Conservation (phyloP, 495 filamentous ascomycete genomes). For the Penicillium silybi region DNA sequence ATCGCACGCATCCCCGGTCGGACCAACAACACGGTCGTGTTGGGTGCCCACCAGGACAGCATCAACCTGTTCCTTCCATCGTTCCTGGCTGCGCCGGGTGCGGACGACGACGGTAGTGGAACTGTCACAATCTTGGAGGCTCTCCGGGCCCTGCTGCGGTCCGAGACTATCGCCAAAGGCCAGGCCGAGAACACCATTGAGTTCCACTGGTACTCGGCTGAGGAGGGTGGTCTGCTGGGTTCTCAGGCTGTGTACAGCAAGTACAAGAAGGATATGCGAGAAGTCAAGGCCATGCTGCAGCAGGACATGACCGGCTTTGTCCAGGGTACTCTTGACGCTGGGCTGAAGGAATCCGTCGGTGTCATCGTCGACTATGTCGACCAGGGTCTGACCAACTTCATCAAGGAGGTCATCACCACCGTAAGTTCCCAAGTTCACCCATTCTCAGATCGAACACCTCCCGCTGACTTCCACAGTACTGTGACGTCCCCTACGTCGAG, state of each 20-base stretch:
- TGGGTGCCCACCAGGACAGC: slow-evolving; percentile 75
- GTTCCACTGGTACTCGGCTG: slow-evolving; percentile 94
- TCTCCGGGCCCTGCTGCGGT: slow-evolving; percentile 58
- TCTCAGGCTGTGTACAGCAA: slow-evolving; percentile 79
- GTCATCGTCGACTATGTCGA: slow-evolving; percentile 95
- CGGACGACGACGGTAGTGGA: slow-evolving; percentile 73
- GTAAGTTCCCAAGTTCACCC: slow-evolving; percentile 41
- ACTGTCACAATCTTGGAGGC: slow-evolving; percentile 77
- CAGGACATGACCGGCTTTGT: slow-evolving; percentile 98
- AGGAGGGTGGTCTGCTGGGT: slow-evolving; percentile 86
- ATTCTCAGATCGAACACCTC: neutral
- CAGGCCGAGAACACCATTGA: slow-evolving; percentile 75
- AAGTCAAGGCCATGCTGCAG: slow-evolving; percentile 96
- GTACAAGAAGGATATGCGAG: slow-evolving; percentile 71
- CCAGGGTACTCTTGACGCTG: slow-evolving; percentile 76
- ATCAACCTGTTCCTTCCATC: slow-evolving; percentile 90
- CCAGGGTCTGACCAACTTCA: slow-evolving; percentile 76
- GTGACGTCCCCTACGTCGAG: slow-evolving; percentile 81
- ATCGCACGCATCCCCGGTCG: slow-evolving; percentile 91
- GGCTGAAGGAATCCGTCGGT: slow-evolving; percentile 79
- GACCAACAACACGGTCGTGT: slow-evolving; percentile 75
- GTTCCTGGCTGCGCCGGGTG: slow-evolving; percentile 70
- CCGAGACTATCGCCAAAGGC: slow-evolving; percentile 48
- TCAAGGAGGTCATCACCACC: slow-evolving; percentile 80
- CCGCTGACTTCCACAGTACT: slow-evolving; percentile 57